These are phyloP conservation scores for Verbena officinalis DNA, from an alignment of 257 asterid species.

Conservation along the genomic window DNA sequence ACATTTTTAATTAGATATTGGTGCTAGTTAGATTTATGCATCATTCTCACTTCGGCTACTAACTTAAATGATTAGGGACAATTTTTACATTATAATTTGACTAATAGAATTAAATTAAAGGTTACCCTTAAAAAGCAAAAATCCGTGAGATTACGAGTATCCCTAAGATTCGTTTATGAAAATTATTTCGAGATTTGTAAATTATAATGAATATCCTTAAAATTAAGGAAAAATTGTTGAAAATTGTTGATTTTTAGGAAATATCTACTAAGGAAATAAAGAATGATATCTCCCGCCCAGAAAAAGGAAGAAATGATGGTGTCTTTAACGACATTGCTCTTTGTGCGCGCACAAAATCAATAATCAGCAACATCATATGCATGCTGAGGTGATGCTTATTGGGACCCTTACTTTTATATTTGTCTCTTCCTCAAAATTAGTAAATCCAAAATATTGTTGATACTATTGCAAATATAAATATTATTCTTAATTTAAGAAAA, in stretches of 20 bases:
- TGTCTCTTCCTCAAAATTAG: constrained; percentile 31
- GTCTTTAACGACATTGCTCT: constrained; percentile 30
- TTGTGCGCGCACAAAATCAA: constrained; percentile 25
- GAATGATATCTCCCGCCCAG: not conserved
- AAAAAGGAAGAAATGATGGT: not conserved
- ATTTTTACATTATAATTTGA: not conserved
- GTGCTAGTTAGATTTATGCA: constrained; percentile 2
- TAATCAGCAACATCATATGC: constrained; percentile 24
- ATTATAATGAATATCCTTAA: too few relatives aligned
- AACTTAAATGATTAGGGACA: not conserved
- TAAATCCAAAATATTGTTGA: not conserved
- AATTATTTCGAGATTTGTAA: too few relatives aligned
- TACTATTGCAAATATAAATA: too few relatives aligned
- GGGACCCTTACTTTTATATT: not conserved
- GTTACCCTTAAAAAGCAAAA: too few relatives aligned
- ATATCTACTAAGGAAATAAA: not conserved
- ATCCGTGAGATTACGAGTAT: too few relatives aligned
- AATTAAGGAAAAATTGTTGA: too few relatives aligned
- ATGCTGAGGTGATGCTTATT: too few relatives aligned
- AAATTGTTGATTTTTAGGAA: not conserved
- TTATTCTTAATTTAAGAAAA: too few relatives aligned
- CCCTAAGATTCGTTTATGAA: too few relatives aligned
- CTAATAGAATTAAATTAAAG: too few relatives aligned
- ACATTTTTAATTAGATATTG: not conserved
- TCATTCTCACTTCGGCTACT: not conserved